Evolutionary conservation across 495 filamentous ascomycete species (phyloP).

Genomic region (Pseudomonodictys pantanalensis): DNA sequence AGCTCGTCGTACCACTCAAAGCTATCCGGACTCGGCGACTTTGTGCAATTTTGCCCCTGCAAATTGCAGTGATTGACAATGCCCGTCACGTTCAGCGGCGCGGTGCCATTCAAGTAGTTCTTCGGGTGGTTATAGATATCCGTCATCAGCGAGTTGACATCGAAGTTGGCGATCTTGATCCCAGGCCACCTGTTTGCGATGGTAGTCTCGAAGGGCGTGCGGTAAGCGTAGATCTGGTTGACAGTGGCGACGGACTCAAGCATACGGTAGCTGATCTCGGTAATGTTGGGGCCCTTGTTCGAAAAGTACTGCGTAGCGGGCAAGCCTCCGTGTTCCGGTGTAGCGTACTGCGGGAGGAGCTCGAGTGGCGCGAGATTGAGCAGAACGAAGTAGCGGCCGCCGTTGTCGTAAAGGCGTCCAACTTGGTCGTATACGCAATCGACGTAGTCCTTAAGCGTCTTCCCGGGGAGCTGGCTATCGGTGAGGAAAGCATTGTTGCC

Average conservation of each 20-base stretch:
- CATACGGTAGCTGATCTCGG: slow-evolving; percentile 58
- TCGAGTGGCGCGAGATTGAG: slow-evolving; percentile 65
- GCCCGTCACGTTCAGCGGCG: slow-evolving; percentile 62
- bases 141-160: slow-evolving; percentile 61
- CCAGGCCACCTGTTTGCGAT: slow-evolving; percentile 54
- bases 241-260: slow-evolving; percentile 56
- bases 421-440: slow-evolving; percentile 62
- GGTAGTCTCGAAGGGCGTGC: slow-evolving; percentile 54
- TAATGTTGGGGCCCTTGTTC: slow-evolving; percentile 61
- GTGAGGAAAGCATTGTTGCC: slow-evolving; percentile 60
- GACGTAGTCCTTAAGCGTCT: slow-evolving; percentile 59
- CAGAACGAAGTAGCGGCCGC: slow-evolving; percentile 66
- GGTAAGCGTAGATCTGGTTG: slow-evolving; percentile 62
- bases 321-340: slow-evolving; percentile 50
- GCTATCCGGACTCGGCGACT: slow-evolving; percentile 39
- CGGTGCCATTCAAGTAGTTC: slow-evolving; percentile 55
- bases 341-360: slow-evolving; percentile 58
- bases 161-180: slow-evolving; percentile 60
- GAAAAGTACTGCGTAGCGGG: slow-evolving; percentile 57
- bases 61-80: slow-evolving; percentile 54
- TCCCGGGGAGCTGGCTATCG: slow-evolving; percentile 57
- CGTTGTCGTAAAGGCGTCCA: slow-evolving; percentile 58
- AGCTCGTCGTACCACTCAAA: slow-evolving; percentile 62
- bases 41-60: slow-evolving; percentile 36
- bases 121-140: slow-evolving; percentile 61